Conservation (phyloP, 129 eudicot species). For the Scalesia atractyloides region DNA sequence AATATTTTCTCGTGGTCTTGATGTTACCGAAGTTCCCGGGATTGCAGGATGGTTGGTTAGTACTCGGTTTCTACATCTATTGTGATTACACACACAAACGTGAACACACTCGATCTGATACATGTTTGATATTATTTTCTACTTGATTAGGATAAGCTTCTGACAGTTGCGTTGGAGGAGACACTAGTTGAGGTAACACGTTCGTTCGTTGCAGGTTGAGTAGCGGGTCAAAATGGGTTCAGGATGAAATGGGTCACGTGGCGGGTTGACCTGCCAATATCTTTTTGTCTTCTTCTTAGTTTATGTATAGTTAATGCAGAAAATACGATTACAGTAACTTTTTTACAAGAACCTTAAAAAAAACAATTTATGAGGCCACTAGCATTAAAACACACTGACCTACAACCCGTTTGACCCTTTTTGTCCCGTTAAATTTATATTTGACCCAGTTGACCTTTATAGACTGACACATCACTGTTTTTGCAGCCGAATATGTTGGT, state of each 20-base stretch:
- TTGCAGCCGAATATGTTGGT: slow-evolving; percentile 98
- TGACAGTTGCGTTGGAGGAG: slow-evolving; percentile 76
- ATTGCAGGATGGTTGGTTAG: slow-evolving; percentile 95
- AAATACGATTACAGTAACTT: not conserved
- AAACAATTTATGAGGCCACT: not conserved
- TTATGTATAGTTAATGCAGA: not conserved
- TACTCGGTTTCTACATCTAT: slow-evolving; percentile 7
- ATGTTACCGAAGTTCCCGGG: slow-evolving; percentile 94
- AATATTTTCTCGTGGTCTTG: slow-evolving; percentile 78
- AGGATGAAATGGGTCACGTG: not conserved
- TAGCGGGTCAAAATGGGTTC: not conserved
- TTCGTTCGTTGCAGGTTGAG: not conserved
- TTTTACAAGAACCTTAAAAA: not conserved
- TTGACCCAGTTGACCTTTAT: not conserved
- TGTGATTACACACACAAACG: not conserved
- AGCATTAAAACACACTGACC: not conserved
- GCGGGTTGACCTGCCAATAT: not conserved
- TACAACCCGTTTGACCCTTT: not conserved
- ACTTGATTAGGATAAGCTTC: slow-evolving; percentile 69
- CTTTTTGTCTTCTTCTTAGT: not conserved
- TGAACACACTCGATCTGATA: not conserved
- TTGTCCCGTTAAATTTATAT: not conserved
- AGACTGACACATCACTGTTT: not conserved
- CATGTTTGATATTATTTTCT: not conserved
- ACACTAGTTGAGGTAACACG: slow-evolving; percentile 79